Evolutionary conservation across 1,139 yeast genomes (phyloP), one percentile per base, ranked within the genome.

Genomic region (Taphrina wiesneri): DNA sequence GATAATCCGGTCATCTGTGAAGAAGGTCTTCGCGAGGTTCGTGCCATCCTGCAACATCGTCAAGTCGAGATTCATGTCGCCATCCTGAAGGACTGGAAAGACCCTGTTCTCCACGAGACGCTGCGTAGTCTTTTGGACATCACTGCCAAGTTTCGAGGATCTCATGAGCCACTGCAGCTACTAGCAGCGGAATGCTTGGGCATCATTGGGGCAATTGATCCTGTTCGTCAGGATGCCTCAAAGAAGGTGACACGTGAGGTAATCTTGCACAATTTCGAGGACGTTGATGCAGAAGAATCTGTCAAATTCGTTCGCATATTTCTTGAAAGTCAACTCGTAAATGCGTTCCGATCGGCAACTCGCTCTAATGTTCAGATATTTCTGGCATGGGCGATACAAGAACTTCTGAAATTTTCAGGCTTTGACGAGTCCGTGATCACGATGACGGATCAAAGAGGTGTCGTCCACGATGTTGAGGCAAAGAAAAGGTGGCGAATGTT

Each of bases 351-450:
- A 85, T 91, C 97, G 0, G 87, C 97, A 0, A 88, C 87, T 56
- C 91, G 91, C 73, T 97, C 99, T 0, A 84, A 85, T 28, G 85
- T 86, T 63, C 99, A 95, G 74, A 80, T 89, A 69, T 89, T 87
- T 73, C 81, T 92, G 41, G 97, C 97, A 0, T 88, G 84, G 75
- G 90, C 95, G 0, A 90, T 95, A 83, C 99, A 95, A 74, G 95
- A 90, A 70, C 86, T 88, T 60, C 76, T 93, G 63, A 85, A 85
- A 69, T 83, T 86, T 13, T 82, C 93, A 74, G 85, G 84, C 1
- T 76, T 89, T 39, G 82, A 80, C 61, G 73, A 77, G 2, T 67
- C 74, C 19, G 70, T 80, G 4, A 73, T 74, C 30, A 63, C 71
- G 6, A 69, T 72, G 41, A 51, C 57, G n/a, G 39, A 59, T 28